Evolutionary conservation across 352 stramenopile species (phyloP).

Genomic region (Thraustochytrium striatum): DNA sequence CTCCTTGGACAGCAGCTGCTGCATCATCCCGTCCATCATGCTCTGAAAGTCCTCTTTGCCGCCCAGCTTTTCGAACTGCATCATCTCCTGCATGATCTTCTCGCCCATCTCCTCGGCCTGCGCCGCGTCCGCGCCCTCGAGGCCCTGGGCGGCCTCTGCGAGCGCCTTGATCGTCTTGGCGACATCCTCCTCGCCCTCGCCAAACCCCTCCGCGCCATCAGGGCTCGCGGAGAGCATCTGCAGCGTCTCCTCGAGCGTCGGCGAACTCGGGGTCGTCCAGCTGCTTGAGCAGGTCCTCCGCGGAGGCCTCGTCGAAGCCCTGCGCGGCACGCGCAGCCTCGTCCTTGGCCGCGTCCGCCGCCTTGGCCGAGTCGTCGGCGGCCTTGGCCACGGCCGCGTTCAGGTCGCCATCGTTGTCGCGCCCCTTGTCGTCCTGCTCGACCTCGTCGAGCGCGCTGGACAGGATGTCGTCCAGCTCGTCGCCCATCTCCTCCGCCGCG

Average conservation of each 20-base stretch:
- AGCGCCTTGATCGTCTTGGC: constrained; percentile 65
- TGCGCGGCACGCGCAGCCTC: not conserved
- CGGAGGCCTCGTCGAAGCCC: constrained; percentile 10
- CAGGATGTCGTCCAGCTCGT: constrained; percentile 46
- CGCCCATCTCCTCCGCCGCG: not conserved
- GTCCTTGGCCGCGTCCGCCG: constrained; percentile 6
- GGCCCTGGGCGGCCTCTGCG: constrained; percentile 74
- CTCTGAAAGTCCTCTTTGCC: constrained; percentile 84
- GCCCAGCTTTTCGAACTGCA: constrained; percentile 91
- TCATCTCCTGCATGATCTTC: constrained; percentile 92
- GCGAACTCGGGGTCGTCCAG: constrained; percentile 57
- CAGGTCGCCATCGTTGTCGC: not conserved
- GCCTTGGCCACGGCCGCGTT: not conserved
- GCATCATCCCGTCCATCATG: constrained; percentile 95
- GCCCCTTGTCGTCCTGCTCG: constrained; percentile 24
- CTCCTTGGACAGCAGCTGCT: constrained; percentile 93
- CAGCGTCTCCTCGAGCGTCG: constrained; percentile 63
- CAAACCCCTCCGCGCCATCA: not conserved
- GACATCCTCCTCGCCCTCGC: constrained; percentile 1
- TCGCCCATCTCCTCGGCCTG: constrained; percentile 82
- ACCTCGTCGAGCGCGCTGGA: constrained; percentile 40
- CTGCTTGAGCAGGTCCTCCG: constrained; percentile 40
- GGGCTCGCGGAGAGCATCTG: not conserved
- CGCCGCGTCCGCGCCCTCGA: constrained; percentile 71
- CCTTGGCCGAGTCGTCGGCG: constrained; percentile 4